A percentile compares a stretch with the other conserved stretches of the same genome.
Conservation (phyloP, 2,329 filamentous ascomycete genomes). For the Periconia digitata region DNA sequence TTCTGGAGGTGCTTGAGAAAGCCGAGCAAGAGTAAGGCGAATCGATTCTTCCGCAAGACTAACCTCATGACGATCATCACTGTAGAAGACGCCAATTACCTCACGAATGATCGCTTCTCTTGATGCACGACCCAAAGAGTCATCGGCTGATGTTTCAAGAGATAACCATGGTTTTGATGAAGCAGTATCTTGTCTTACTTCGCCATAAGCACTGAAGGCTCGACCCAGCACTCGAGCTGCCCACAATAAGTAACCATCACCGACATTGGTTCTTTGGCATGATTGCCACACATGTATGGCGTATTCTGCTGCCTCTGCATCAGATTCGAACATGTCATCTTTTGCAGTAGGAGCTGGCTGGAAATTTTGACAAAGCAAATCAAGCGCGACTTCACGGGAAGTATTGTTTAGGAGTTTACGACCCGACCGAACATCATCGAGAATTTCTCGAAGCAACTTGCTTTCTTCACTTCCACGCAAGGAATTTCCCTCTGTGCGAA, state of each 20-base stretch:
- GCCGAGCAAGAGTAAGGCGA: constrained; percentile 31
- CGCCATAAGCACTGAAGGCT: constrained; percentile 68
- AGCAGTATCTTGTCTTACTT: constrained; percentile 52
- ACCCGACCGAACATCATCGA: constrained; percentile 68
- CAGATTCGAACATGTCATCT: constrained; percentile 69
- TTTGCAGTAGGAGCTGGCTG: constrained; percentile 58
- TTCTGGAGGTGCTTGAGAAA: constrained; percentile 18
- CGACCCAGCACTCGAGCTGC: constrained; percentile 81
- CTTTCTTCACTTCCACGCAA: constrained; percentile 74
- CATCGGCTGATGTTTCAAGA: constrained; percentile 15
- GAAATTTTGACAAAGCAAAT: constrained; percentile 76
- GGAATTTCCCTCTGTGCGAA: constrained; percentile 70
- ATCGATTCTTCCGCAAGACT: constrained; percentile 48
- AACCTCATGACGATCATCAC: constrained; percentile 44
- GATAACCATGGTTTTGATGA: constrained; percentile 30
- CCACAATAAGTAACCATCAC: constrained; percentile 77
- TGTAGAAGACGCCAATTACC: constrained; percentile 41
- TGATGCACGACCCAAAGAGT: constrained; percentile 29
- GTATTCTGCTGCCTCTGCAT: constrained; percentile 63
- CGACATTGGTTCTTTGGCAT: constrained; percentile 64
- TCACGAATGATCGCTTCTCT: constrained; percentile 40
- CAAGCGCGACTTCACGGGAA: constrained; percentile 70
- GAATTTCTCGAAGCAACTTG: constrained; percentile 73
- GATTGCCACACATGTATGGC: constrained; percentile 75
- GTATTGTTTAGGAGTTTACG: constrained; percentile 68